These are phyloP conservation scores for Microglena sp. DNA, from an alignment of 139 green algal genomes.

Conservation along the genomic window DNA sequence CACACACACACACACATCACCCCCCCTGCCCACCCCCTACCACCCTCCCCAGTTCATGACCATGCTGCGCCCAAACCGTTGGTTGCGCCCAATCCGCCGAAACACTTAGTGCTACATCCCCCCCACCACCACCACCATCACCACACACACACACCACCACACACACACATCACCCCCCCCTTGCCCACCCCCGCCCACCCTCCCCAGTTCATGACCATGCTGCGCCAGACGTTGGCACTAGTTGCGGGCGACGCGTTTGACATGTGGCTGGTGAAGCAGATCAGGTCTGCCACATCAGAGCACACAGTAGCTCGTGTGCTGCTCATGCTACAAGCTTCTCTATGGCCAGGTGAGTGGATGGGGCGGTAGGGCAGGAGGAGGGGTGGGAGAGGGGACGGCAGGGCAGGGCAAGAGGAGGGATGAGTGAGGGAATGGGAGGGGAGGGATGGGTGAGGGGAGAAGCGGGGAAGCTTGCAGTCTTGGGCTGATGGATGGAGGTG, in stretches of 20 bases:
- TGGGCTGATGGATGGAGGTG: too few species aligned
- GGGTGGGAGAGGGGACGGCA: too few species aligned
- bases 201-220: conserved; percentile 19
- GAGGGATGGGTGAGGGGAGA: too few species aligned
- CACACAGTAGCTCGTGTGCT: conserved; percentile 54
- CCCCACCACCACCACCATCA: background rate
- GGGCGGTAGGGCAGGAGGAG: conserved; percentile 13
- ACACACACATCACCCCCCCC: background rate
- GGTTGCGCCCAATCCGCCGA: too few species aligned
- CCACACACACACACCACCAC: background rate
- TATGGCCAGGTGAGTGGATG: conserved; percentile 69
- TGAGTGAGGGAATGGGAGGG: too few species aligned
- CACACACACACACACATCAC: too few species aligned
- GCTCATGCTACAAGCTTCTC: conserved; percentile 36
- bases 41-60: too few species aligned
- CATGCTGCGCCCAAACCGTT: too few species aligned
- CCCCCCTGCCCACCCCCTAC: too few species aligned
- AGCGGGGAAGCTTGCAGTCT: too few species aligned
- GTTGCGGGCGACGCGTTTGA: conserved; percentile 69
- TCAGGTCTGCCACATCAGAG: conserved; percentile 43
- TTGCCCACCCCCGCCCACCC: background rate
- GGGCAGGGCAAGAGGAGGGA: too few species aligned
- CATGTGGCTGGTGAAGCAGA: conserved; percentile 33
- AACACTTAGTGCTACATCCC: background rate
- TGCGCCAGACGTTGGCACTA: conserved; percentile 57